These are phyloP conservation scores for Lolium multiflorum DNA, from an alignment of 176 grass and related monocot species.

Conservation along the genomic window DNA sequence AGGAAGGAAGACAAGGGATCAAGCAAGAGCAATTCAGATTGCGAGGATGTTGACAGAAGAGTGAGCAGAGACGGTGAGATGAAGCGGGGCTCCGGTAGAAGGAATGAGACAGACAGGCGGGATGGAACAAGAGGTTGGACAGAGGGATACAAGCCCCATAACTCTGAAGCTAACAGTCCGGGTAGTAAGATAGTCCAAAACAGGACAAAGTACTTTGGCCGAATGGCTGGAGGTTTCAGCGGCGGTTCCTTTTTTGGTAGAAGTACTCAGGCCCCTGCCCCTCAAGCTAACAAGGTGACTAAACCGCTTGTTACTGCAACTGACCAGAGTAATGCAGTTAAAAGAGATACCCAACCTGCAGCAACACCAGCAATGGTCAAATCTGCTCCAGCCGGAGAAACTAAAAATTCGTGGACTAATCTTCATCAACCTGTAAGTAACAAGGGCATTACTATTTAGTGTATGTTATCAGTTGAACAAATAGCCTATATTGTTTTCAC, in stretches of 20 bases:
- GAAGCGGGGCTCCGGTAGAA: conserved; percentile 62
- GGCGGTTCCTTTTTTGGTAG: conserved; percentile 77
- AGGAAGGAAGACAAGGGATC: conserved; percentile 85
- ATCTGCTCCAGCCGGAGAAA: conserved; percentile 59
- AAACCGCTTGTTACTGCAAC: conserved; percentile 45
- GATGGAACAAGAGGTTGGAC: conserved; percentile 38
- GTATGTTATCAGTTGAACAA: conserved; percentile 6
- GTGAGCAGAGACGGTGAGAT: conserved; percentile 58
- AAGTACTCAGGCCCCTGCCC: conserved; percentile 54
- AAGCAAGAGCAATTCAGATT: conserved; percentile 94
- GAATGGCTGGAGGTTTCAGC: conserved; percentile 63
- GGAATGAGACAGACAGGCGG: conserved; percentile 54
- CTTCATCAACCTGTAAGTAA: conserved; percentile 74
- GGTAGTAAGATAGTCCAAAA: conserved; percentile 52
- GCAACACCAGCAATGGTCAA: conserved; percentile 34
- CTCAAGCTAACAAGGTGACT: conserved; percentile 63
- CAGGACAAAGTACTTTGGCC: conserved; percentile 74
- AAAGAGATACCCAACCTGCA: conserved; percentile 66
- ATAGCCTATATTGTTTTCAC: conserved; percentile 28
- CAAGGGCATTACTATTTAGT: conserved; percentile 34
- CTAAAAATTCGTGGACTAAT: conserved; percentile 54
- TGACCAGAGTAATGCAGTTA: conserved; percentile 64
- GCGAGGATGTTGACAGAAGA: conserved; percentile 72
- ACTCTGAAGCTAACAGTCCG: conserved; percentile 48
- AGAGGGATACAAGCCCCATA: conserved; percentile 51